These are phyloP conservation scores for Melampsora americana DNA, from an alignment of 1,284 basidiomycete genomes.

Conservation along the genomic window DNA sequence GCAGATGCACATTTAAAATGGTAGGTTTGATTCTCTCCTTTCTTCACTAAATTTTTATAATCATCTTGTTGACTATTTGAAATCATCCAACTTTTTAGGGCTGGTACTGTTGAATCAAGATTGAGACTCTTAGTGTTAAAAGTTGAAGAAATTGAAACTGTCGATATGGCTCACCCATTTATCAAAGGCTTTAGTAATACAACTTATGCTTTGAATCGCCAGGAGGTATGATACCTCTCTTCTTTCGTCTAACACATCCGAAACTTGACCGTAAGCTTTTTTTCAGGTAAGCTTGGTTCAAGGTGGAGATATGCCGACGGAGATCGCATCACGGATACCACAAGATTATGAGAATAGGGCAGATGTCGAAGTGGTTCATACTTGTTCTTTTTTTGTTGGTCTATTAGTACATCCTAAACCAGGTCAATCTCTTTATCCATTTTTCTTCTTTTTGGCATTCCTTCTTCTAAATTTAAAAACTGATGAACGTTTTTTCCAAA, in stretches of 20 bases:
- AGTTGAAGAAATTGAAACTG: slow-evolving; percentile 87
- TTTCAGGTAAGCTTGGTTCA: slow-evolving; percentile 76
- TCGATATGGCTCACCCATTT: slow-evolving; percentile 90
- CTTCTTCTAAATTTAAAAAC: not conserved
- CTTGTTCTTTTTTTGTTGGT: slow-evolving; percentile 95
- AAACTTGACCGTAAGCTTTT: not conserved
- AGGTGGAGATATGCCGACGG: slow-evolving; percentile 77
- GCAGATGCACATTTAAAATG: slow-evolving; percentile 89
- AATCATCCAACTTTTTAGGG: slow-evolving; percentile 58
- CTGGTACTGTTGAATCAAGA: slow-evolving; percentile 94
- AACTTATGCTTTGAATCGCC: slow-evolving; percentile 75
- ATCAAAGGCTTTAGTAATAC: slow-evolving; percentile 88
- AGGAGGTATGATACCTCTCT: slow-evolving; percentile 56
- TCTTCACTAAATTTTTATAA: slow-evolving; percentile 30
- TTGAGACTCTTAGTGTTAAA: slow-evolving; percentile 95
- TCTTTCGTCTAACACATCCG: slow-evolving; percentile 9
- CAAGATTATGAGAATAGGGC: slow-evolving; percentile 76
- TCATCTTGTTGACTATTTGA: slow-evolving; percentile 26
- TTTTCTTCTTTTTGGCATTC: not conserved
- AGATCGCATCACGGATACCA: slow-evolving; percentile 69
- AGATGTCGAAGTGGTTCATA: slow-evolving; percentile 73
- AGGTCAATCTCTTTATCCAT: slow-evolving; percentile 58
- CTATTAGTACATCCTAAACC: slow-evolving; percentile 86
- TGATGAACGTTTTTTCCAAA: too few species aligned
- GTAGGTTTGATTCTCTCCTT: slow-evolving; percentile 59